phyloP scores from a whole-genome alignment of 305 asterid genomes.

The Striga hermonthica region DNA sequence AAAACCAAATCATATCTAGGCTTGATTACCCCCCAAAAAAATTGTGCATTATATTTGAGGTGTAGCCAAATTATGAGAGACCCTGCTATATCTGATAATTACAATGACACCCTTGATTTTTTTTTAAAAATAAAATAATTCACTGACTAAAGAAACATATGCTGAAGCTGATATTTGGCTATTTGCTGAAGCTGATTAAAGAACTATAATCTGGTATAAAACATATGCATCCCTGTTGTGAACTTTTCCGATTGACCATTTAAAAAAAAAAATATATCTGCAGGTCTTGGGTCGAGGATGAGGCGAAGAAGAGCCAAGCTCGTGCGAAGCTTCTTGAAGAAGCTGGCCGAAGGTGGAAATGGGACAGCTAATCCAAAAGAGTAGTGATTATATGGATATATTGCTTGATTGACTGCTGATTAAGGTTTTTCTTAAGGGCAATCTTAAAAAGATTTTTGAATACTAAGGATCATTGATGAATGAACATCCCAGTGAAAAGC shows the following conservation, averaged over 20 bases:
- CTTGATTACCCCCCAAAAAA: not conserved
- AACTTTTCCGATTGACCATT: no score
- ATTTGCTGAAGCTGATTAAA: no score
- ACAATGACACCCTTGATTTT: no score
- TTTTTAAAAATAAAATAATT: no score
- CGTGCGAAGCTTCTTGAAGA: conserved; percentile 78
- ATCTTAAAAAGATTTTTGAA: not conserved
- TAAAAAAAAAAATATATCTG: not conserved
- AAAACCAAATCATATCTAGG: not conserved
- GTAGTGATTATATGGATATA: not conserved
- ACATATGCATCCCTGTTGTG: no score
- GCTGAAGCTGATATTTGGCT: no score
- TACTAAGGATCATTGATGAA: no score
- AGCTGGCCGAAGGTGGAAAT: conserved; percentile 88
- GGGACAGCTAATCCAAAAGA: conserved; percentile 51
- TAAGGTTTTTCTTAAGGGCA: not conserved
- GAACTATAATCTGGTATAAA: no score
- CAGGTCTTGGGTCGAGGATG: conserved; percentile 94
- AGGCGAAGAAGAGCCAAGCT: conserved; percentile 74
- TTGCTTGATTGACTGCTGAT: not conserved
- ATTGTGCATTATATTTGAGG: no score
- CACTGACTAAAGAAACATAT: no score
- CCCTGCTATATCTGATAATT: no score
- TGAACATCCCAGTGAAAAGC: not conserved
- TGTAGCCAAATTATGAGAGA: no score